Evolutionary conservation across 2,329 filamentous ascomycete genomes (phyloP).

Genomic region (Clonostachys chloroleuca): DNA sequence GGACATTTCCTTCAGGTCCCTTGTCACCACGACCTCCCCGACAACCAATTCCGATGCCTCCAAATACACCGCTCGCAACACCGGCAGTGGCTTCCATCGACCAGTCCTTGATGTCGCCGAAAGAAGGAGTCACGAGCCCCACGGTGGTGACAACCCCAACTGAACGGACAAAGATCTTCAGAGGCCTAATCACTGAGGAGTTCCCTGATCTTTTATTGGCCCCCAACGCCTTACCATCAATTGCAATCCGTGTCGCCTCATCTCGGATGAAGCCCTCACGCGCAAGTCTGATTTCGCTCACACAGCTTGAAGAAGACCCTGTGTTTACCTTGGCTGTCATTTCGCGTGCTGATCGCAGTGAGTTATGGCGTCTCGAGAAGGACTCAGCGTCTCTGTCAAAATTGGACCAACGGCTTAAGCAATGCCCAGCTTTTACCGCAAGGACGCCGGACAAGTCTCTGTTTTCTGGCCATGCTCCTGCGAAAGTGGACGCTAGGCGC

Average conservation of each 20-base stretch:
- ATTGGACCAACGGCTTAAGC: constrained; percentile 77
- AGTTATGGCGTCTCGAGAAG: constrained; percentile 95
- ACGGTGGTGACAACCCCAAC: constrained; percentile 19
- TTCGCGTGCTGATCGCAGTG: constrained; percentile 68
- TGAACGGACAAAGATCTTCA: constrained; percentile 58
- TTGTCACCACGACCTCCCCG: constrained; percentile 71
- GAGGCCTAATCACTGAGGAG: constrained; percentile 77
- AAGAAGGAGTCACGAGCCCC: not conserved
- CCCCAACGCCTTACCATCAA: constrained; percentile 82
- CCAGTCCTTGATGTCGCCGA: constrained; percentile 26
- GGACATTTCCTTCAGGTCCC: constrained; percentile 41
- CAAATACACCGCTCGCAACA: constrained; percentile 58
- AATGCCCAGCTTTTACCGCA: constrained; percentile 65
- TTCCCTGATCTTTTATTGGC: constrained; percentile 82
- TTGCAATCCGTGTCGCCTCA: constrained; percentile 83
- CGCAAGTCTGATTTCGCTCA: constrained; percentile 76
- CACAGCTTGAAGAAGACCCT: constrained; percentile 81
- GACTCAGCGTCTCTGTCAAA: constrained; percentile 76
- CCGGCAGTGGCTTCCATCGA: constrained; percentile 2
- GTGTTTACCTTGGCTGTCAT: constrained; percentile 90
- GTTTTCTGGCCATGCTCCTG: constrained; percentile 89
- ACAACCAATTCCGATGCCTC: constrained; percentile 68
- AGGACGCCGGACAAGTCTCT: constrained; percentile 79
- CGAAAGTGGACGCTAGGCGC: constrained; percentile 85
- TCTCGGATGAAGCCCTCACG: constrained; percentile 92